Conservation (phyloP, 2,329 filamentous ascomycete genomes). For the Emmonsiellopsis sp. region DNA sequence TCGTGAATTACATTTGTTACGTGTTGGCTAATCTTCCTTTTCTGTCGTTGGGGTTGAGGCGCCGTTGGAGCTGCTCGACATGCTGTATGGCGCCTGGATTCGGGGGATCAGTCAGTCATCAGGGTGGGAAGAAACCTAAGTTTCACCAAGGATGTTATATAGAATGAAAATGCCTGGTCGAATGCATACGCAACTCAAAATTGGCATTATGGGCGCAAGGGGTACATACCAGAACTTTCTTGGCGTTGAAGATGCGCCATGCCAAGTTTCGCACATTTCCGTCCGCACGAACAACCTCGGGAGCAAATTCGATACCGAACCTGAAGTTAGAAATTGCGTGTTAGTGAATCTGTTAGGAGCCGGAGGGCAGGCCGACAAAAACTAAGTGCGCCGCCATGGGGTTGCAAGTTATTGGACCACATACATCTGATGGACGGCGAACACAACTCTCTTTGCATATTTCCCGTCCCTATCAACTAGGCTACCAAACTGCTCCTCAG, state of each 20-base stretch:
- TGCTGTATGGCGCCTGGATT: constrained; percentile 58
- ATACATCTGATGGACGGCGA: constrained; percentile 87
- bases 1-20: constrained; percentile 1
- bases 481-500: constrained; percentile 74
- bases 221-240: constrained; percentile 74
- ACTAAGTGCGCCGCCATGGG: background rate
- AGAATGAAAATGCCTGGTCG: background rate
- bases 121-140: background rate
- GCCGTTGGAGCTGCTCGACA: constrained; percentile 54
- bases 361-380: too few relatives aligned
- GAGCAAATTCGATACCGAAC: constrained; percentile 90
- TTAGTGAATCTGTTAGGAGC: constrained; percentile 9
- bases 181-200: constrained; percentile 1
- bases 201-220: background rate
- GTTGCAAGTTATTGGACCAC: constrained; percentile 14
- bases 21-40: background rate
- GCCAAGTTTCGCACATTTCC: constrained; percentile 83
- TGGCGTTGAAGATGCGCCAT: constrained; percentile 91
- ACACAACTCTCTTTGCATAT: constrained; percentile 82
- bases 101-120: background rate
- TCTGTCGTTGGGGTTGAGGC: constrained; percentile 47
- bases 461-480: constrained; percentile 80
- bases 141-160: too few relatives aligned
- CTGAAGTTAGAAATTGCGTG: constrained; percentile 21
- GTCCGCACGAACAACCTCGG: constrained; percentile 84